These are phyloP conservation scores for Cryphonectria naterciae DNA, from an alignment of 2,329 filamentous ascomycete species.

Conservation along the genomic window DNA sequence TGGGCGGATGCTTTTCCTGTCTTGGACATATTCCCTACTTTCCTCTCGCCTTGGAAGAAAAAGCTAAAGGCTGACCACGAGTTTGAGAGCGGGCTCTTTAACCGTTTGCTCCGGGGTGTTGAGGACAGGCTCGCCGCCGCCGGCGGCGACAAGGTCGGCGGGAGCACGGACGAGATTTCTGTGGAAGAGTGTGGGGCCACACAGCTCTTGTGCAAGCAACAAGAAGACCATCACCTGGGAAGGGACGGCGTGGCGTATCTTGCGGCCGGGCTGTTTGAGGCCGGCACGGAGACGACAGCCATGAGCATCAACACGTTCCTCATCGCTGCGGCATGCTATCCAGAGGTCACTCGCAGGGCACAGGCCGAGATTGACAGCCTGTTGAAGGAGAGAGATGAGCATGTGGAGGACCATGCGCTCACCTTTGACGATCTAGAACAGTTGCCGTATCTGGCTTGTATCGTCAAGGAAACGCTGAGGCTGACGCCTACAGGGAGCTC, in stretches of 20 bases:
- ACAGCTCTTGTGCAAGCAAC: constrained; percentile 14
- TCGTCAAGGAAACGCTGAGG: constrained; percentile 26
- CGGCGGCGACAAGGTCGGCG: too few relatives aligned
- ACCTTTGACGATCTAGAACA: constrained; percentile 23
- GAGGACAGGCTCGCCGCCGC: constrained; percentile 4
- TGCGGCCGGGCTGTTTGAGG: constrained; percentile 26
- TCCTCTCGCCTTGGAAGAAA: constrained; percentile 24
- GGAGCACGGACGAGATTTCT: neutral
- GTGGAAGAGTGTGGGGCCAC: constrained; percentile 21
- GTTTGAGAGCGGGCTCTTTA: constrained; percentile 19
- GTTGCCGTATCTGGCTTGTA: constrained; percentile 15
- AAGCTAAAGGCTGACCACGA: constrained; percentile 20
- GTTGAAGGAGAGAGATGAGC: neutral
- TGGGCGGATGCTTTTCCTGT: constrained; percentile 23
- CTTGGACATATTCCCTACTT: constrained; percentile 15
- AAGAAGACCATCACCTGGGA: neutral
- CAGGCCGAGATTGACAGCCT: constrained; percentile 20
- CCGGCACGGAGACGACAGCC: constrained; percentile 28
- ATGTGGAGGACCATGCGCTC: neutral
- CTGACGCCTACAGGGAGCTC: constrained; percentile 25
- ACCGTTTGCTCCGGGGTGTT: constrained; percentile 12
- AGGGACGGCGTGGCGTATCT: constrained; percentile 23
- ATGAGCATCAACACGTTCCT: constrained; percentile 28
- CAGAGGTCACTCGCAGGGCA: constrained; percentile 3
- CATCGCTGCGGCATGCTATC: constrained; percentile 23